Base-by-base conservation (phyloP, 2,329 filamentous ascomycete species). In the Ambrosiella beaveri region DNA sequence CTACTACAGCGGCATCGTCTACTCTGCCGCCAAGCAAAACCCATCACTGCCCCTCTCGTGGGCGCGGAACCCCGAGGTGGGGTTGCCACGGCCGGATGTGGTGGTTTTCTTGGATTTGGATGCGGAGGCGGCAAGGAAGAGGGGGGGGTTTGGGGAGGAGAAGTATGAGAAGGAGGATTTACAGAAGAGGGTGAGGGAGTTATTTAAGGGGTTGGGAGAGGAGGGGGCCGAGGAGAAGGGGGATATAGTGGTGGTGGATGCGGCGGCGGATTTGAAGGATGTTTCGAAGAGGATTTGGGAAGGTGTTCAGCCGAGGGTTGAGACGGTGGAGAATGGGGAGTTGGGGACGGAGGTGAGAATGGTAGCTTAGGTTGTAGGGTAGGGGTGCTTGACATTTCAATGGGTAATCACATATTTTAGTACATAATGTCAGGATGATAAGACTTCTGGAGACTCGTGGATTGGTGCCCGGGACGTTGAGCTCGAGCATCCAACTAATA, bases 1-100 rank as follows among this genome's bases (percentile, higher is more conserved):
- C 73, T 95, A 94, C 68, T 91, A 95, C 73, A 93, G 86, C 17
- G 93, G 93, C 57, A 86, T 90, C 59, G 88, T 96, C 54, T 98
- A 97, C 73, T 88, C 84, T 27, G 88, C 88, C 0, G 91, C 93
- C 2, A 97, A 97, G 68, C 75, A 80, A 50, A 88, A 87, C 64
- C 79, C 83, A 0, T 69, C 74, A 1, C 76, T 96, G 11, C 73
- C 78, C 0, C 74, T 96, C 0, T 71, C 77, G 0, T 98, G 93
- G 90, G 89, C 88, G 7, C 82, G 87, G 64, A 77, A 82, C 13
- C 88, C 90, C 1, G 93, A 97, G 65, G 77, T 87, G 12, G 91
- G 91, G 0, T 76, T 98, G 0, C 91, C 93, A 1, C 79, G 85
- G 3, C 91, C 93, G 0, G 93, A 98, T 71, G 68, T 90, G 8